Evolutionary conservation across 1,284 basidiomycete species (phyloP), one percentile per base, ranked within the genome.

Genomic region (Rhodotorula sp.): DNA sequence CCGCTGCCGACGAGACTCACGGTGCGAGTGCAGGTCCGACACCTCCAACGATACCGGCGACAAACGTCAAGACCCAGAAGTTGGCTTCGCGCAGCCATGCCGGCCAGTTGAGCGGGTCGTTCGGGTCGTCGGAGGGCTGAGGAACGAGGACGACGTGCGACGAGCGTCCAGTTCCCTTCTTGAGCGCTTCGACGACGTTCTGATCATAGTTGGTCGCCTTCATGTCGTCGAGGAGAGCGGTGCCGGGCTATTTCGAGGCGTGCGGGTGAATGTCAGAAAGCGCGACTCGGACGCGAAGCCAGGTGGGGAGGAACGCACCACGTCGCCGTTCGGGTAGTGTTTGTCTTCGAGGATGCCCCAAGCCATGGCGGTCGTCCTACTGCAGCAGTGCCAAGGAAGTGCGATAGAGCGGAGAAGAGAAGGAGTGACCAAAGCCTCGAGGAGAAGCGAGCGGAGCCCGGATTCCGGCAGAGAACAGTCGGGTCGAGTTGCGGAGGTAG

Each of bases 11-110:
- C 34, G 24, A 27, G 27, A 39, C 55, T 11, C 17, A 57, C 55
- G 82, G 82, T 9, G 82, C 81, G 9, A 81, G 79, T 78, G 83
- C 82, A 1, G 82, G 66, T 1, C 82, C 83, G 2, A 83, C 76
- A 13, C 82, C 83, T 7, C 82, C 83, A 67, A 82, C 82, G 11
- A 83, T 77, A n/a, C 81, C 81, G 9, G 82, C 81, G 13, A 82
- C 15, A 79, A 79, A 48, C 44, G 29, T 49, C 24, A 57, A 29
- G 10, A 82, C 81, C 82, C 82, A 83, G 72, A 84, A 84, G 66
- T 81, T 82, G 3, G 80, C 80, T 66, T 71, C 70, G 46, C 61
- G 59, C 51, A 59, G 64, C 49, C 56, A 64, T 17, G 24, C 24
- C 19, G 62, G 30, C 68, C 66, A 68, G 68, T 71, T 70, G 44